phyloP scores from a whole-genome alignment of 1,139 yeast species.

The Nadsonia starkeyi-henricii region DNA sequence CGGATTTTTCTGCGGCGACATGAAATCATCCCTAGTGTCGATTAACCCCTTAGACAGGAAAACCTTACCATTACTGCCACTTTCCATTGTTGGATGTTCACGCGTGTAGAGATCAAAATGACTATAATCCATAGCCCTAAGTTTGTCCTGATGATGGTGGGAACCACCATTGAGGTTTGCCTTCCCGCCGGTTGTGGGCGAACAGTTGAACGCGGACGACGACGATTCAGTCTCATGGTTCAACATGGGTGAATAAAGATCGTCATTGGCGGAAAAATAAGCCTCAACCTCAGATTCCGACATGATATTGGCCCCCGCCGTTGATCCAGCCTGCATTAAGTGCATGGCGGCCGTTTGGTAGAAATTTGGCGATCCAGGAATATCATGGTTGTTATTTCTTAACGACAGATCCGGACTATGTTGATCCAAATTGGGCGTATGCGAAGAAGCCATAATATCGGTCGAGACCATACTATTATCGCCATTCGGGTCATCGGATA shows the following conservation, averaged over 20 bases:
- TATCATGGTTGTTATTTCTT: not conserved
- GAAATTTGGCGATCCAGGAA: not conserved
- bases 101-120: not conserved
- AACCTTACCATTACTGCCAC: not conserved
- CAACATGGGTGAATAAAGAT: not conserved
- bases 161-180: no score
- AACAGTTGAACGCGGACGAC: not conserved
- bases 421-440: not conserved
- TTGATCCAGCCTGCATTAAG: not conserved
- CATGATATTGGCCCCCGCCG: not conserved
- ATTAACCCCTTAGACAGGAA: not conserved
- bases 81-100: not conserved
- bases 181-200: no score
- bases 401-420: not conserved
- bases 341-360: not conserved
- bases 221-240: no score
- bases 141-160: not conserved
- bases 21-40: not conserved
- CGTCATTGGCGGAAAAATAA: not conserved
- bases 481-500: not conserved
- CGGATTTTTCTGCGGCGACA: not conserved
- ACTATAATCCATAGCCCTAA: not conserved
- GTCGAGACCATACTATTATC: no score
- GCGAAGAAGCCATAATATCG: no score
- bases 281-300: not conserved